Base-by-base conservation (phyloP, 495 filamentous ascomycete species). In the Lentithecium fluviatile region DNA sequence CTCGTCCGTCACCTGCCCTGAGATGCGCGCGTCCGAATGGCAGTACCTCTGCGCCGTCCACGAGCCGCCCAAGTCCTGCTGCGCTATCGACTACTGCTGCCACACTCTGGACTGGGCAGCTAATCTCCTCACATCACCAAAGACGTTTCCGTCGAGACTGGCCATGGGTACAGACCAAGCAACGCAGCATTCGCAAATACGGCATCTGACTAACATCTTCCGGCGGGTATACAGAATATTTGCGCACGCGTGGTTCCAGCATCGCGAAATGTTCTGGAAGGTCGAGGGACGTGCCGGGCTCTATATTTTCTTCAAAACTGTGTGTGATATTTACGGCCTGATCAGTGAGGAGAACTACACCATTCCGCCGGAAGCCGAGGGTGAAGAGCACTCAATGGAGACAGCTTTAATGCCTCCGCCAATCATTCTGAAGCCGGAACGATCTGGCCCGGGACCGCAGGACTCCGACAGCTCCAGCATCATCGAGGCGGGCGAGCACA, bases 21-120 rank as follows among this genome's bases (percentile, higher is more conserved):
- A 98, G 74, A 98, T 98, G 94, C 91, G 95, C 63, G 94, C 95
- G 2, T 89, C 85, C 48, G 94, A 98, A 77, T 98, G 94, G 94
- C 94, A 98, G 74, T 98, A 97, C 69, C 85, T 98, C 62, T 98
- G 94, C 78, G 94, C 94, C 38, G 95, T 97, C 0, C 95, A 97
- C 73, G 93, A 97, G 58, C 83, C 88, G 21, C 94, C 94, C 24
- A 96, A 97, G 75, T 83, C 83, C 61, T 98, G 94, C 78, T 96
- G 92, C 72, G 94, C 94, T 2, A 96, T 98, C 69, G 94, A 98
- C 73, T 98, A 98, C 74, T 97, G 90, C 80, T 96, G 91, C 72
- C 94, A 98, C 71, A 98, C 94, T 0, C 85, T 98, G 42, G 94
- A 98, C 75, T 96, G 94, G 88, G 94, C 94, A 0, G 90, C 88